Evolutionary conservation across 169 alveolate species (phyloP), one percentile per base, ranked within the genome.

Genomic region (Plasmodium berghei): DNA sequence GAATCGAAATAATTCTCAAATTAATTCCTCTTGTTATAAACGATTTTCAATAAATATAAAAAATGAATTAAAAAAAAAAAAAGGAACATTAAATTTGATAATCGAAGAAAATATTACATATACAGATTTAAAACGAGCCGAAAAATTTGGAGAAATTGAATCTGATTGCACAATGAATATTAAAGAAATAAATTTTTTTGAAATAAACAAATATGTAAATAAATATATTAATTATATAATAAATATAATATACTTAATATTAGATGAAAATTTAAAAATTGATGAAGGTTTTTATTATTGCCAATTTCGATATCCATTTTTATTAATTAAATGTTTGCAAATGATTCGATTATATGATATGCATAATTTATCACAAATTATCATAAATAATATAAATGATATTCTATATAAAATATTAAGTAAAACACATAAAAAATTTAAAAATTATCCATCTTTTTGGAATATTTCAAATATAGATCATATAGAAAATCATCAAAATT

Each of bases 211-310:
- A 20, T 83, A 83, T 56, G 24, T 83, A 8, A 69, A 83, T 49
- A 83, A 83, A 52, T 83, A 83, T 26, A 67, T 83, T 10, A 83
- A 67, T 48, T 83, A 45, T 56, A 83, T 83, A 42, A 42, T 83
- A 48, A 83, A 69, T 49, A 55, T 83, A 9, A 12, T 83, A 9
- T 67, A 83, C 61, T 61, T 69, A 46, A 69, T 83, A 16, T 9
- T 83, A 26, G 85, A 83, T 69, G 90, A 83, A 6, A 83, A 83
- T 83, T 69, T 69, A 56, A 83, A 67, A 69, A 56, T 70, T 9
- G 90, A 83, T 8, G 74, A 70, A 20, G 90, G 90, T 45, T 69
- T 70, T 34, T 83, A 26, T 72, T 83, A 83, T 28, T 20, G 46
- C 16, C 63, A 83, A 18, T 54, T 66, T 6, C 54, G 90, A 28